Evolutionary conservation across 2,329 filamentous ascomycete species (phyloP).

Genomic region (Fusarium sp.): DNA sequence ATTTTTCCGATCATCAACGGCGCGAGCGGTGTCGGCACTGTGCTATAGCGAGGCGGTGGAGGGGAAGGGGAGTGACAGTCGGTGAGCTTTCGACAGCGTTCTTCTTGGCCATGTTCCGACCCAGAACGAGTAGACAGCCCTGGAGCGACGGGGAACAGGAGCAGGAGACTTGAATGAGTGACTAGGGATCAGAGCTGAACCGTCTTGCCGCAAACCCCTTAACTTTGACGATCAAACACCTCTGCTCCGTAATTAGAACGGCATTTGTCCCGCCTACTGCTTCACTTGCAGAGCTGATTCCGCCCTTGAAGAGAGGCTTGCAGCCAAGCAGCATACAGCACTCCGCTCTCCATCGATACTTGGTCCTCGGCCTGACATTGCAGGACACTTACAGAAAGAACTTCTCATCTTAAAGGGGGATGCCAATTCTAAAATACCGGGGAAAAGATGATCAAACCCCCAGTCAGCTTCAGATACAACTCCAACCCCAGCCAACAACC

Average conservation of each 20-base stretch:
- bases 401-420: constrained; percentile 20
- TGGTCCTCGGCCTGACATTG: neutral
- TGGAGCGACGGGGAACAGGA: neutral
- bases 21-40: constrained; percentile 32
- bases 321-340: neutral
- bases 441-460: constrained; percentile 16
- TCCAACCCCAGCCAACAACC: neutral
- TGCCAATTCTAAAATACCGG: constrained; percentile 37
- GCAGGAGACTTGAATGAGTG: neutral
- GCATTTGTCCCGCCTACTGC: constrained; percentile 25
- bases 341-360: neutral
- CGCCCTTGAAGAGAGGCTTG: neutral
- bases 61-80: neutral
- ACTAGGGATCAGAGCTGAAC: constrained; percentile 8
- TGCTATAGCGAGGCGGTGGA: constrained; percentile 21
- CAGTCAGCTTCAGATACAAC: constrained; percentile 12
- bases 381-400: neutral
- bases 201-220: constrained; percentile 29
- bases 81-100: constrained; percentile 9
- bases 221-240: constrained; percentile 38
- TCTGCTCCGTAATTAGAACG: constrained; percentile 20
- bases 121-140: neutral
- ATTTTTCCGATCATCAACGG: constrained; percentile 18
- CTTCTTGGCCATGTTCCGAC: neutral
- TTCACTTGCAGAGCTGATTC: neutral